Percentiles rank a stretch among this genome's conserved stretches.
These are phyloP conservation scores for Neohortaea acidophila DNA, from an alignment of 495 filamentous ascomycete genomes.

Conservation along the genomic window DNA sequence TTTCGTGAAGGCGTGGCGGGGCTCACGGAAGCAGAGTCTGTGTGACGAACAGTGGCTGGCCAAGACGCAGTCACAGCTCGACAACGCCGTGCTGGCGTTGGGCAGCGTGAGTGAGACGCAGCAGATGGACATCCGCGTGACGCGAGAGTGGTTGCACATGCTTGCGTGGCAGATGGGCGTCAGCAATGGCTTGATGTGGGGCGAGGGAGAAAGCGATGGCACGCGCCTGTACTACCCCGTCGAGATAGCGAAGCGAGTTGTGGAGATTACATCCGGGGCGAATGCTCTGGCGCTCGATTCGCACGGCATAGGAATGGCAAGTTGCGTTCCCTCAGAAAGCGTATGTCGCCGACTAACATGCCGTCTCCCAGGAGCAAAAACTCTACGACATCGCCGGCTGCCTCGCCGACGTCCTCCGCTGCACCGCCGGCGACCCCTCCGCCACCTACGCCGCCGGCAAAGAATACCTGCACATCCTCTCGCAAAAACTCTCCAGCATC, in stretches of 20 bases:
- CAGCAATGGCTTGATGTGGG: slow-evolving; percentile 20
- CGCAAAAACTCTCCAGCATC: slow-evolving; percentile 17
- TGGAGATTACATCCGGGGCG: slow-evolving; percentile 15
- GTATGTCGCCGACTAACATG: neutral
- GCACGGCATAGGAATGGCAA: slow-evolving; percentile 22
- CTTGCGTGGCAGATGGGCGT: slow-evolving; percentile 23
- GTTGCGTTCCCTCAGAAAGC: neutral
- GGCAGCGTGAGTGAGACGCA: slow-evolving; percentile 19
- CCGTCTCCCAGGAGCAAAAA: slow-evolving; percentile 18
- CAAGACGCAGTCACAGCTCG: slow-evolving; percentile 16
- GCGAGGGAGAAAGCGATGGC: slow-evolving; percentile 13
- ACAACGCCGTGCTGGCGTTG: slow-evolving; percentile 12
- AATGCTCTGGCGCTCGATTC: slow-evolving; percentile 14
- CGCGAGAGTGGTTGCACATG: slow-evolving; percentile 20
- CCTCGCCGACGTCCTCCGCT: slow-evolving; percentile 19
- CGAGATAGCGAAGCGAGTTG: slow-evolving; percentile 18
- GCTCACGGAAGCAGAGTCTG: slow-evolving; percentile 10
- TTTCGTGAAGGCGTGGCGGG: slow-evolving; percentile 18
- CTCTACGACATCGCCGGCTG: slow-evolving; percentile 20
- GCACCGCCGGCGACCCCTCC: slow-evolving; percentile 16
- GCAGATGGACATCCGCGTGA: slow-evolving; percentile 19
- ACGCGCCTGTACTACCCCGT: slow-evolving; percentile 20
- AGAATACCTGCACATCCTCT: slow-evolving; percentile 18
- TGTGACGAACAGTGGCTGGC: slow-evolving; percentile 18
- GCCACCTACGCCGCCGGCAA: slow-evolving; percentile 15